Evolutionary conservation across 2,329 filamentous ascomycete genomes (phyloP).

Genomic region (Didymosphaeria variabile): DNA sequence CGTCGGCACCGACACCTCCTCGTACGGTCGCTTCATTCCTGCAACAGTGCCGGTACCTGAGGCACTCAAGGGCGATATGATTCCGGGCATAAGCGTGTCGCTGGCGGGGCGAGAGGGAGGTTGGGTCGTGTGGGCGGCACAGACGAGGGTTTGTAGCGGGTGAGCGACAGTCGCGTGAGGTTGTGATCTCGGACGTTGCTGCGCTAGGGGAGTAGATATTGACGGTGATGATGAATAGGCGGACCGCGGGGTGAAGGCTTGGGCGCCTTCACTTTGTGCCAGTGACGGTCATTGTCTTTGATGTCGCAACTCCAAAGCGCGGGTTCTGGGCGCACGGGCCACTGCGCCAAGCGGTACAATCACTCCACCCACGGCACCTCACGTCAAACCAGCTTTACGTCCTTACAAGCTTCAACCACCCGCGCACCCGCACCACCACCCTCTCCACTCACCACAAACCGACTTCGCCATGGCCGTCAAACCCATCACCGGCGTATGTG

Average conservation of each 20-base stretch:
- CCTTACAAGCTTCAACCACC: slow-evolving; percentile 40
- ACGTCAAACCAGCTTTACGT: slow-evolving; percentile 38
- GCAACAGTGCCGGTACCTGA: slow-evolving; percentile 40
- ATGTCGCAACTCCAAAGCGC: slow-evolving; percentile 29
- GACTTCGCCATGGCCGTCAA: slow-evolving; percentile 55
- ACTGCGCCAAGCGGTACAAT: slow-evolving; percentile 11
- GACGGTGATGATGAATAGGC: not conserved
- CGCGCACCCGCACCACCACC: slow-evolving; percentile 34
- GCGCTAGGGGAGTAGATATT: not conserved
- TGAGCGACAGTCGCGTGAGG: slow-evolving; percentile 10
- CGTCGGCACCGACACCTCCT: slow-evolving; percentile 29
- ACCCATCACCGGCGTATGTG: slow-evolving; percentile 61
- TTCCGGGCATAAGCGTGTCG: slow-evolving; percentile 44
- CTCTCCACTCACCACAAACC: slow-evolving; percentile 37
- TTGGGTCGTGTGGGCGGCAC: slow-evolving; percentile 13
- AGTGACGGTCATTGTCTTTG: slow-evolving; percentile 24
- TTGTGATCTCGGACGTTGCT: not conserved
- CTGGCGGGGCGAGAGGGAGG: slow-evolving; percentile 17
- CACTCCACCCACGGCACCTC: slow-evolving; percentile 39
- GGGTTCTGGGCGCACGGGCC: slow-evolving; percentile 20
- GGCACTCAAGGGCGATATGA: slow-evolving; percentile 41
- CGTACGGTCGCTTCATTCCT: slow-evolving; percentile 47
- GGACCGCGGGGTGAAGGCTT: not conserved
- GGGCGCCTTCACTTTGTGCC: slow-evolving; percentile 6
- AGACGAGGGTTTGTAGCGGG: slow-evolving; percentile 22